These are phyloP conservation scores for Immersiella caudata DNA, from an alignment of 495 filamentous ascomycete species.

Conservation along the genomic window DNA sequence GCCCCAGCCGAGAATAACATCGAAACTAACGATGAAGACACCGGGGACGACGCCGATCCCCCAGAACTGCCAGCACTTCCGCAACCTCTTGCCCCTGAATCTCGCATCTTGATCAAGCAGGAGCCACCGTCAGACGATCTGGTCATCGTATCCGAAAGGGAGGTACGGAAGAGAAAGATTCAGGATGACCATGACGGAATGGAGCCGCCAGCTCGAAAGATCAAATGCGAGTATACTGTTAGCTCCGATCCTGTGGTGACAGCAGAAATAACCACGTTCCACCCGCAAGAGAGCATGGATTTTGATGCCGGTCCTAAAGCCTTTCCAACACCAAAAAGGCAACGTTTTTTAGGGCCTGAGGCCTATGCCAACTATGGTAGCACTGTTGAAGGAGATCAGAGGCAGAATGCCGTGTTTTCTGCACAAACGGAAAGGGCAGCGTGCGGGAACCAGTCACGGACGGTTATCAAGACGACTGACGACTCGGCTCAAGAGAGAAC, in stretches of 20 bases:
- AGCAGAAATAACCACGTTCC: conserved; percentile 35
- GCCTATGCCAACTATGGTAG: neutral
- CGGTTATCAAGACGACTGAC: neutral
- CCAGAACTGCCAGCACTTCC: conserved; percentile 37
- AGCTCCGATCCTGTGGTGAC: conserved; percentile 43
- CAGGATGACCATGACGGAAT: conserved; percentile 20
- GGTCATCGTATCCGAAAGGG: conserved; percentile 48
- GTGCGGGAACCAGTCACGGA: neutral
- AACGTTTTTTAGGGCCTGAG: conserved; percentile 15
- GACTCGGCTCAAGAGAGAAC: neutral
- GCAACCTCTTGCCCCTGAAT: neutral
- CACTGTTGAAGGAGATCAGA: neutral
- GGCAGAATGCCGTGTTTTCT: neutral
- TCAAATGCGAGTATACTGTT: conserved; percentile 41
- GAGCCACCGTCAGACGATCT: conserved; percentile 51
- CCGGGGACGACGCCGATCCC: conserved; percentile 6
- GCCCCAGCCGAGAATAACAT: neutral
- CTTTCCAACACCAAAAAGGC: conserved; percentile 67
- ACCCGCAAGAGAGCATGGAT: conserved; percentile 65
- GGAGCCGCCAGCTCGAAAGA: conserved; percentile 23
- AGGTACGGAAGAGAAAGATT: conserved; percentile 46
- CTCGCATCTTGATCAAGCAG: conserved; percentile 37
- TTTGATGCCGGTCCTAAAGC: conserved; percentile 64
- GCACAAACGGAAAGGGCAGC: neutral
- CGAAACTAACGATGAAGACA: neutral